A percentile compares a stretch with the other conserved stretches of the same genome.
phyloP scores from a whole-genome alignment of 495 filamentous ascomycete genomes.

The Penicillium silybi region DNA sequence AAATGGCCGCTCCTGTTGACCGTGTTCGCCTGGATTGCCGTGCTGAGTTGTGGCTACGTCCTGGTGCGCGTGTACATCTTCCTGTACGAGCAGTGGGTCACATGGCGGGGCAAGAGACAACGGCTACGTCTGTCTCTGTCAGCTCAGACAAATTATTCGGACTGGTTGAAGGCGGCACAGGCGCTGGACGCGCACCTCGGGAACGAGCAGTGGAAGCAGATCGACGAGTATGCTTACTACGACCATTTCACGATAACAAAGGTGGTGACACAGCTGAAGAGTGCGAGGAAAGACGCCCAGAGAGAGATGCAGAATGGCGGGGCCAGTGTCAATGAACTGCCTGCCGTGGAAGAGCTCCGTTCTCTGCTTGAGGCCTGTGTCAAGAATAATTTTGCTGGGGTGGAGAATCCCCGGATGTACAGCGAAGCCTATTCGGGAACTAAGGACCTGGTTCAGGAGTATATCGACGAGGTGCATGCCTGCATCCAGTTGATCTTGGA shows the following conservation, averaged over 20 bases:
- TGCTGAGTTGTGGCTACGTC: conserved; percentile 65
- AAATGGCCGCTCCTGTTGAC: conserved; percentile 87
- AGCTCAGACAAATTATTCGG: conserved; percentile 65
- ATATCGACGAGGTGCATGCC: conserved; percentile 67
- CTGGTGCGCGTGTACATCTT: conserved; percentile 85
- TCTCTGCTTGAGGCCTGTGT: conserved; percentile 81
- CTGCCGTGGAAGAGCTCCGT: conserved; percentile 67
- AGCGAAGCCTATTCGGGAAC: conserved; percentile 96
- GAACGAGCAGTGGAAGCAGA: conserved; percentile 79
- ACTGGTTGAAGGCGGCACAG: conserved; percentile 76
- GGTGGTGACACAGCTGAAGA: conserved; percentile 69
- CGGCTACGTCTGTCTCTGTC: conserved; percentile 64
- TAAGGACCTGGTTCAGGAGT: conserved; percentile 85
- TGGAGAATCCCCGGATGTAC: conserved; percentile 92
- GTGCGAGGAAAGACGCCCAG: conserved; percentile 55
- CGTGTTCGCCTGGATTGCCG: conserved; percentile 74
- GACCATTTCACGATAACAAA: conserved; percentile 75
- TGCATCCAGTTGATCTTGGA: conserved; percentile 64
- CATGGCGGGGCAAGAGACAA: conserved; percentile 65
- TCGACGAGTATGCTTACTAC: conserved; percentile 92
- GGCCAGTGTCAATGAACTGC: conserved; percentile 26
- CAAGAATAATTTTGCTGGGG: conserved; percentile 93
- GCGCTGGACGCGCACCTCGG: conserved; percentile 79
- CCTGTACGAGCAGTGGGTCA: conserved; percentile 68
- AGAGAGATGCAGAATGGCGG: conserved; percentile 32